A percentile compares a stretch with the other conserved stretches of the same genome.
Conservation (phyloP, 192 early-diverging fungal genomes). For the Mortierella hygrophila region DNA sequence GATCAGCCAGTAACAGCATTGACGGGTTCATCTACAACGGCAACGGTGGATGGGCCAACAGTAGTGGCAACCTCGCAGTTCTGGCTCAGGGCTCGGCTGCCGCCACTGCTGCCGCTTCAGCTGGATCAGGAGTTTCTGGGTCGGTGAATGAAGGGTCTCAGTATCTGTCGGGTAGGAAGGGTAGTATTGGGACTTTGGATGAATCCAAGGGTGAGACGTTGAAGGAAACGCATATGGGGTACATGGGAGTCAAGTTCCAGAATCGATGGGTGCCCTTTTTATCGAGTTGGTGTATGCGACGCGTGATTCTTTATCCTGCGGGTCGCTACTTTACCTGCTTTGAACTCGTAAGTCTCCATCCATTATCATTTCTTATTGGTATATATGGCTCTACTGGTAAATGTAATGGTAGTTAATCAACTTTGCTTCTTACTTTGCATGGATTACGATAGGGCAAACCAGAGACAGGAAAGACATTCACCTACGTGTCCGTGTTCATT, state of each 20-base stretch:
- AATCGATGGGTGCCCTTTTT: slow-evolving; percentile 61
- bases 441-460: slow-evolving; percentile 24
- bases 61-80: slow-evolving; percentile 10
- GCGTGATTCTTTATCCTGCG: slow-evolving; percentile 60
- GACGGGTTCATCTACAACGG: slow-evolving; percentile 34
- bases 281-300: slow-evolving; percentile 63
- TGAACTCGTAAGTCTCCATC: slow-evolving; percentile 32
- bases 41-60: slow-evolving; percentile 14
- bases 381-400: neutral
- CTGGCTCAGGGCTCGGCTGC: neutral
- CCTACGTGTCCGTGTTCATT: slow-evolving; percentile 18
- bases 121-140: slow-evolving; percentile 13
- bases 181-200: slow-evolving; percentile 19
- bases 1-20: slow-evolving; percentile 16
- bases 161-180: slow-evolving; percentile 35
- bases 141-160: slow-evolving; percentile 4
- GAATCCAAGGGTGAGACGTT: slow-evolving; percentile 22
- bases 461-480: slow-evolving; percentile 36
- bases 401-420: neutral
- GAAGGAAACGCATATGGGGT: slow-evolving; percentile 58
- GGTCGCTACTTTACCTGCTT: slow-evolving; percentile 61
- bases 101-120: neutral
- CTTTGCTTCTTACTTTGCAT: neutral
- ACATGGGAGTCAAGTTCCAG: slow-evolving; percentile 60
- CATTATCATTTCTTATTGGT: neutral